phyloP scores from a whole-genome alignment of 495 filamentous ascomycete genomes.

The Parmelia sp. region DNA sequence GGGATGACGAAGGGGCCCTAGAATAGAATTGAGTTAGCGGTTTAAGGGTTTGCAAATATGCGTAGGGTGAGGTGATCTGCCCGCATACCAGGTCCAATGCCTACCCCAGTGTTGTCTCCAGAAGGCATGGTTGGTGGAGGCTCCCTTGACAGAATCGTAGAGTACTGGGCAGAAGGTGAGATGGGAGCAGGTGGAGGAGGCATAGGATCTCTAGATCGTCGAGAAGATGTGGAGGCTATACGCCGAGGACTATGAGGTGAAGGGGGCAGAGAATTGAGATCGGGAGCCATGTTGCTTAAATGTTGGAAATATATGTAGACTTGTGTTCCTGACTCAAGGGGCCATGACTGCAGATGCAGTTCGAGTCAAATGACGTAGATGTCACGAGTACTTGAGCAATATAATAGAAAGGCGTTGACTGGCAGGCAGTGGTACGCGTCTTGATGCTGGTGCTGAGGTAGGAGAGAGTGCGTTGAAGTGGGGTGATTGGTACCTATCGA shows the following conservation, averaged over 20 bases:
- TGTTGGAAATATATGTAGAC: slow-evolving; percentile 1
- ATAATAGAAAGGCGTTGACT: too few relatives aligned
- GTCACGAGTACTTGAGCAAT: too few relatives aligned
- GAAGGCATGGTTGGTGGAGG: slow-evolving; percentile 9
- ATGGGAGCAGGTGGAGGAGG: slow-evolving; percentile 40
- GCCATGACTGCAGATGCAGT: slow-evolving; percentile 8
- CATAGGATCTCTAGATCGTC: slow-evolving; percentile 44
- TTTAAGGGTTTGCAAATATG: background rate
- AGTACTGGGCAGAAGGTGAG: slow-evolving; percentile 30
- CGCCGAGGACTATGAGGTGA: slow-evolving; percentile 46
- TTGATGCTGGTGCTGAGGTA: background rate
- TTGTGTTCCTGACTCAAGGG: slow-evolving; percentile 1
- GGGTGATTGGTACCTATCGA: background rate
- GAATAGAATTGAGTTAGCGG: slow-evolving; percentile 2
- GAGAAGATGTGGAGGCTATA: slow-evolving; percentile 40
- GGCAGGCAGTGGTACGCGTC: background rate
- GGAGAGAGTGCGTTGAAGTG: background rate
- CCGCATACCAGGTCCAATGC: slow-evolving; percentile 48
- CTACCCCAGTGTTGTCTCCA: slow-evolving; percentile 51
- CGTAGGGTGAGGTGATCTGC: too few relatives aligned
- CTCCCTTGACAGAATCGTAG: slow-evolving; percentile 29
- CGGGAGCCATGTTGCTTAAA: slow-evolving; percentile 46
- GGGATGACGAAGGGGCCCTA: slow-evolving; percentile 69
- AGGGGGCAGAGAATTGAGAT: slow-evolving; percentile 54
- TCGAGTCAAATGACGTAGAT: background rate